Evolutionary conservation across 2,329 filamentous ascomycete genomes (phyloP).

Genomic region (Atkinsonella texensis): DNA sequence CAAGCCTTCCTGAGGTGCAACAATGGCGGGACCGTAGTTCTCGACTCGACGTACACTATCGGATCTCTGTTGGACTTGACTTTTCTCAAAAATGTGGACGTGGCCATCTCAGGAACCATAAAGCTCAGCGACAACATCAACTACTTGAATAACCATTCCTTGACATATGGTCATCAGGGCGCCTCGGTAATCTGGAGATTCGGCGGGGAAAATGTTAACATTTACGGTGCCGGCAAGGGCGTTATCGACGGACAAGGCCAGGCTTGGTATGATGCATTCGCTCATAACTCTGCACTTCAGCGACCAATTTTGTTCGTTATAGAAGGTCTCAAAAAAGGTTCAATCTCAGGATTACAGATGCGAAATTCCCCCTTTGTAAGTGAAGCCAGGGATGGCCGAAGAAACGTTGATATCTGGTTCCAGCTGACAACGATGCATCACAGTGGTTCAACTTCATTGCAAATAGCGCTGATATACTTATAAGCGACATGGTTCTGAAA

Average conservation of each 20-base stretch:
- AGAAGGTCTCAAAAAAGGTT: slow-evolving; percentile 43
- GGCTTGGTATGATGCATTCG: slow-evolving; percentile 39
- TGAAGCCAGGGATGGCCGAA: background rate
- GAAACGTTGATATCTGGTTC: background rate
- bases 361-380: slow-evolving; percentile 35
- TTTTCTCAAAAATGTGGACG: slow-evolving; percentile 50
- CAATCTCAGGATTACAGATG: slow-evolving; percentile 47
- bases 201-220: slow-evolving; percentile 35
- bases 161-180: slow-evolving; percentile 55
- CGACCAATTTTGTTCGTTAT: slow-evolving; percentile 43
- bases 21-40: slow-evolving; percentile 48
- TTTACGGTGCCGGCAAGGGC: slow-evolving; percentile 43
- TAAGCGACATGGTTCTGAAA: slow-evolving; percentile 49
- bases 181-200: slow-evolving; percentile 31
- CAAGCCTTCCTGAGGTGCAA: slow-evolving; percentile 32
- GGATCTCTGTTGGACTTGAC: slow-evolving; percentile 54
- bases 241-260: slow-evolving; percentile 50
- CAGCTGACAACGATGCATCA: background rate
- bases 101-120: slow-evolving; percentile 43
- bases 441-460: slow-evolving; percentile 44
- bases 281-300: slow-evolving; percentile 41
- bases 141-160: slow-evolving; percentile 55
- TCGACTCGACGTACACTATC: slow-evolving; percentile 47
- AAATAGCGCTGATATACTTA: slow-evolving; percentile 52
- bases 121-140: slow-evolving; percentile 54